Conservation (phyloP, 805 yeast species). For the Lipomyces mesembrius region DNA sequence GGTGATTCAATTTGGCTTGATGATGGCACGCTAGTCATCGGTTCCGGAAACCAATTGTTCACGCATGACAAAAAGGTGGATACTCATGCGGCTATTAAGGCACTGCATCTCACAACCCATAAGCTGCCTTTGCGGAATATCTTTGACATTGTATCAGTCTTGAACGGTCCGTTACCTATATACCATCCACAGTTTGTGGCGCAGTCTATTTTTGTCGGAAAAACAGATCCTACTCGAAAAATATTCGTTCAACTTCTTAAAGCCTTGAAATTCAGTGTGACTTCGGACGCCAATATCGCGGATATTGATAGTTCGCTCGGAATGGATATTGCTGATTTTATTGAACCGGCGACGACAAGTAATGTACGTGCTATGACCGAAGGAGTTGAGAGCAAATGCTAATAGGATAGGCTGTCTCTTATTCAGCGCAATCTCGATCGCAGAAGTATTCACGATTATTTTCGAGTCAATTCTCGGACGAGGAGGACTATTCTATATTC, state of each 20-base stretch:
- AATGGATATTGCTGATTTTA: conserved; percentile 45
- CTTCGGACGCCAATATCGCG: conserved; percentile 49
- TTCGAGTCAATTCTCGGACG: conserved; percentile 14
- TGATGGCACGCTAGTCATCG: conserved; percentile 78
- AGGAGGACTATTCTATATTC: conserved; percentile 44
- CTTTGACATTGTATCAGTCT: conserved; percentile 69
- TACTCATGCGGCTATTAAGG: conserved; percentile 56
- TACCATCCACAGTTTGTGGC: conserved; percentile 89
- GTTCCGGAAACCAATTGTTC: conserved; percentile 87
- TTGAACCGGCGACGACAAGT: conserved; percentile 13
- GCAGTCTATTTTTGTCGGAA: conserved; percentile 70
- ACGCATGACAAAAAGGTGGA: conserved; percentile 74
- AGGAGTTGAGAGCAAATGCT: background rate
- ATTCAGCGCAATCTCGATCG: conserved; percentile 21
- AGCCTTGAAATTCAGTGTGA: conserved; percentile 58
- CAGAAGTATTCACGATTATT: conserved; percentile 26
- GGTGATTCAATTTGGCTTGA: conserved; percentile 90
- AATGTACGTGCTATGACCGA: conserved; percentile 10
- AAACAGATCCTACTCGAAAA: conserved; percentile 58
- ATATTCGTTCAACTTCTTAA: conserved; percentile 61
- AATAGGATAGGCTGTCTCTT: background rate
- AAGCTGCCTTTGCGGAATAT: conserved; percentile 48
- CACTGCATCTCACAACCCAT: conserved; percentile 61
- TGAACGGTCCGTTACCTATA: conserved; percentile 87
- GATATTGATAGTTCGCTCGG: conserved; percentile 43